These are phyloP conservation scores for Alliaria petiolata DNA, from an alignment of 345 rosid species.

Conservation along the genomic window DNA sequence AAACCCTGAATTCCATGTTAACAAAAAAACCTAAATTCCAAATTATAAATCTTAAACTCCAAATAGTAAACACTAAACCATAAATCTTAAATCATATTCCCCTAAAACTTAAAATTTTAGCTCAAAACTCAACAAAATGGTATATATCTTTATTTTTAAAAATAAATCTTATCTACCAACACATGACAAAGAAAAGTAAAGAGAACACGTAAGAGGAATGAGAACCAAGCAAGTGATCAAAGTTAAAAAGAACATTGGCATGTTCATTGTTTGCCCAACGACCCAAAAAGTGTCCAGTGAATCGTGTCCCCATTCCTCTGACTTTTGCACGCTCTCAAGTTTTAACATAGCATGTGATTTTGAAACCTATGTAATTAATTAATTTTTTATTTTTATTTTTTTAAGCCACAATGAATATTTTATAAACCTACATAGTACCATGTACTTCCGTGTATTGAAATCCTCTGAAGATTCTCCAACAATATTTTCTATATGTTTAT, in stretches of 20 bases:
- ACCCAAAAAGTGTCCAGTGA: neutral
- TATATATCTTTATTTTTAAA: neutral
- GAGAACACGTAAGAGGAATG: slow-evolving; percentile 9
- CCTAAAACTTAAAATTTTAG: neutral
- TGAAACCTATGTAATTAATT: no score
- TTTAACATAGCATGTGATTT: neutral
- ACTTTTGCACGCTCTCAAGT: slow-evolving; percentile 1
- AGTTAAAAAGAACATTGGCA: neutral
- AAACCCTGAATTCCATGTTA: neutral
- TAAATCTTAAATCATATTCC: neutral
- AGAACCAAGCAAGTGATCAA: slow-evolving; percentile 14
- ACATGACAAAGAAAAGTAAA: neutral
- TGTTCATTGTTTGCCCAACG: slow-evolving; percentile 12
- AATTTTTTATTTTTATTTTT: no score
- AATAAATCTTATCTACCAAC: neutral
- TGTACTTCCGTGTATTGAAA: no score
- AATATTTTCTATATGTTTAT: no score
- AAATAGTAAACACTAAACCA: neutral
- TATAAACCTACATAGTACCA: no score
- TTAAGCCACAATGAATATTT: no score
- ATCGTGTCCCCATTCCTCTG: slow-evolving; percentile 7
- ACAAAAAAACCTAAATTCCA: no score
- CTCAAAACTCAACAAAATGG: neutral
- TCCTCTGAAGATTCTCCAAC: no score
- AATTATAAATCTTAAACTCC: no score